Base-by-base conservation (phyloP, 1,284 basidiomycete species). In the Trichosporon asahii region DNA sequence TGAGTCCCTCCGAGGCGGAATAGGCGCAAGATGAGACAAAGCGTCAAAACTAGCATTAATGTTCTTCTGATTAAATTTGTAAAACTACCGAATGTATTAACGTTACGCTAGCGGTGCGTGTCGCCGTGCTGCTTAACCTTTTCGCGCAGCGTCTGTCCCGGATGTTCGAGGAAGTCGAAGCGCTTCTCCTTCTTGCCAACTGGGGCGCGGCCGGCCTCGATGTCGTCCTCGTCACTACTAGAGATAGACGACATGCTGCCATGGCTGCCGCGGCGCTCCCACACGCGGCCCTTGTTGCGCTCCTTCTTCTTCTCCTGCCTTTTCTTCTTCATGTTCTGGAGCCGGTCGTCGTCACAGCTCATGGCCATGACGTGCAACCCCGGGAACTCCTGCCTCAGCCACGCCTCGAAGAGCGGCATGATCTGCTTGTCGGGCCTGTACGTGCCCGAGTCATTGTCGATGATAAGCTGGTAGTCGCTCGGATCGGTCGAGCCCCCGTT, bases 331-430 rank as follows among this genome's bases (percentile, higher is more conserved):
- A 80, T 79, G 75, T 80, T 75, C 44, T 75, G 71, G 33, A 81
- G 72, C 46, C 83, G 85, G 37, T 88, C 86, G 74, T 92, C 90
- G 69, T 87, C 86, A 66, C 86, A 85, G 71, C 87, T 85, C 76
- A 88, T 84, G 31, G 87, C 88, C 66, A 86, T 78, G 33, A 93
- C 85, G 46, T 78, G 82, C 69, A 92, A 85, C 3, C 89, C 89
- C 15, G 87, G 85, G 77, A 93, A 91, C 78, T 93, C 92, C 75
- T 86, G 85, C 81, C 90, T 72, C 35, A 87, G 78, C 40, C 79
- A 86, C 57, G 78, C 73, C 55, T 82, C 76, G 29, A 87, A 76
- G 0, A 80, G 68, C 7, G 86, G 85, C 12, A 86, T 76, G 25
- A 86, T 78, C 29, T 84, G 79, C 44, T 77, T 80, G 65, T 82